These are phyloP conservation scores for Ailanthus altissimus DNA, from an alignment of 345 rosid genomes.

Conservation along the genomic window DNA sequence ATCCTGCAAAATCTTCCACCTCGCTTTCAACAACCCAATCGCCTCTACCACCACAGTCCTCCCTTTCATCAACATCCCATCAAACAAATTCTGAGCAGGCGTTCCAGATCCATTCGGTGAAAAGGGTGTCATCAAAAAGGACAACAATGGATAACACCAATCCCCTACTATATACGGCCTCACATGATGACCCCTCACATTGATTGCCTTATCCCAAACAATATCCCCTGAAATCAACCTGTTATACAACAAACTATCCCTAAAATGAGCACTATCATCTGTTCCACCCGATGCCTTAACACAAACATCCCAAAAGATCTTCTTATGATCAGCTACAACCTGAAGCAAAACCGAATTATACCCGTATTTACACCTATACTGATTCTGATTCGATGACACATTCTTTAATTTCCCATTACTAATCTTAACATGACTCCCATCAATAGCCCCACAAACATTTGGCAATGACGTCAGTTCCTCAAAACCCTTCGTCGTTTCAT, in stretches of 20 bases:
- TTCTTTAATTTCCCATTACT: constrained; percentile 9
- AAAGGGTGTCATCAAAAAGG: constrained; percentile 90
- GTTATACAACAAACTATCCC: constrained; percentile 85
- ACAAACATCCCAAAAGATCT: constrained; percentile 94
- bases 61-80: constrained; percentile 98
- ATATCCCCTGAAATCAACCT: constrained; percentile 82
- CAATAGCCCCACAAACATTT: constrained; percentile 87
- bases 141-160: constrained; percentile 89
- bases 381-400: constrained; percentile 17
- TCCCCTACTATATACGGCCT: constrained; percentile 93
- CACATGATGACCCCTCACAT: constrained; percentile 79
- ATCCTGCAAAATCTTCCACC: constrained; percentile 97
- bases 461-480: constrained; percentile 93
- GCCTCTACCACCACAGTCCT: constrained; percentile 95
- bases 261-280: constrained; percentile 80
- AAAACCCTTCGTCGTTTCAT: constrained; percentile 85
- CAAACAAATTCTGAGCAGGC: constrained; percentile 89
- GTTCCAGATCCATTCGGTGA: constrained; percentile 76
- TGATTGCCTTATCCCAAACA: constrained; percentile 85
- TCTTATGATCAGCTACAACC: constrained; percentile 92
- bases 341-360: constrained; percentile 79
- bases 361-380: constrained; percentile 62
- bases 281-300: constrained; percentile 87
- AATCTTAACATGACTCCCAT: constrained; percentile 75
- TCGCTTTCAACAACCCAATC: constrained; percentile 77